Base-by-base conservation (phyloP, 306 rosid genomes). In the Sphenostylis stenocarpa region DNA sequence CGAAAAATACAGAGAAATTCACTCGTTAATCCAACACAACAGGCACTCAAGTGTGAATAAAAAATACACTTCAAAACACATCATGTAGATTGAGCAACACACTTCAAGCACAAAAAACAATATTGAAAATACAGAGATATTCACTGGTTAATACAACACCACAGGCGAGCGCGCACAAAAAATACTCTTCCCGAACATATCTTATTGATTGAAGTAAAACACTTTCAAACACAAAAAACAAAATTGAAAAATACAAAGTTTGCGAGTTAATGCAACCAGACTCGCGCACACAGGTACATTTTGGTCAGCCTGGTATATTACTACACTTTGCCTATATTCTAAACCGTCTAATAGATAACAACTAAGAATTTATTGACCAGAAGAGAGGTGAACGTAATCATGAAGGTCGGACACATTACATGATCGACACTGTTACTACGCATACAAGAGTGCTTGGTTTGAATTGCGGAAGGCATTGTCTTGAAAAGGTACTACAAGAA, bases 381-480 rank as follows among this genome's bases (percentile, higher is more conserved):
- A 20, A 70, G 8, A 69, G 26, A 24, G 26, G 28, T 58, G 64
- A 60, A 12, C 19, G 24, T 52, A 58, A 67, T 58, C 71, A 19
- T 38, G 26, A 75, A 20, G 70, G 64, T 56, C 64, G 7, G 45
- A 17, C 23, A 61, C 72, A 68, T 67, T 69, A 66, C 71, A 68
- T 57, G 4, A 61, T 16, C 55, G 52, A 77, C 60, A 75, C 76
- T 31, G 51, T 77, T 49, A 79, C 58, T 48, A 7, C 34, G 19
- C 20, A 28, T 48, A 51, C 11, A 28, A 77, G 72, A 77, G 58
- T 38, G 19, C 56, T 52, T 77, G 2, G 14, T 67, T 72, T 49
- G 20, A 63, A 58, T 43, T 51, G 57, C 6, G 38, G 56, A 72
- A 78, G 53, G 43, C 81, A 80, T 73, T 81, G 82, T 24, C 75